Conservation (phyloP, 2,329 filamentous ascomycete genomes). For the Claviceps monticola region DNA sequence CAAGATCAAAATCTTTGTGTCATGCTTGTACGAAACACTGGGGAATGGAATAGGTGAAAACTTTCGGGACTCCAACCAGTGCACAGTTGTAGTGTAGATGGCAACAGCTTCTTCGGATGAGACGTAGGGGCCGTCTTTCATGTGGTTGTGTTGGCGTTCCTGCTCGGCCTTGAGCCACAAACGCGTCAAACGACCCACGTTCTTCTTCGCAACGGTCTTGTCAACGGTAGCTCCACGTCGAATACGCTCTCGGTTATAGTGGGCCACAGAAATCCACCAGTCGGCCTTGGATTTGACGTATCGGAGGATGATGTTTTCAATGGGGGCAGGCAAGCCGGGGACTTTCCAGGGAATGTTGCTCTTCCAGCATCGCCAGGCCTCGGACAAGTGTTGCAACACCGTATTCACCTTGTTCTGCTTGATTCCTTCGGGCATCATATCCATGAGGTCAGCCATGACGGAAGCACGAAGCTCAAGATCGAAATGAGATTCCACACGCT, state of each 20-base stretch:
- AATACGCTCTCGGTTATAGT: conserved; percentile 97
- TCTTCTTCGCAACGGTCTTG: conserved; percentile 99
- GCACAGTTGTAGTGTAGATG: conserved; percentile 96
- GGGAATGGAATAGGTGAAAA: conserved; percentile 98
- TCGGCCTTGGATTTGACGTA: conserved; percentile 99
- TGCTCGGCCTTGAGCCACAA: conserved; percentile 98
- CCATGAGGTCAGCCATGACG: conserved; percentile 97
- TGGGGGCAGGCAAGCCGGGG: conserved; percentile 85
- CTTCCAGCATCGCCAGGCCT: conserved; percentile 99
- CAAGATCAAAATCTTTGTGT: conserved; percentile 95
- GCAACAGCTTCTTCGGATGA: conserved; percentile 97
- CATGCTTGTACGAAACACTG: conserved; percentile 97
- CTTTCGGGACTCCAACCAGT: conserved; percentile 96
- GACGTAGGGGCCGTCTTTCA: conserved; percentile 97
- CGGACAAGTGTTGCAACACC: conserved; percentile 89
- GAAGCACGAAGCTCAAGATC: conserved; percentile 93
- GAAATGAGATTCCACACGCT: conserved; percentile 96
- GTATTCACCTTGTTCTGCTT: conserved; percentile 99
- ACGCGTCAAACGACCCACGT: conserved; percentile 83
- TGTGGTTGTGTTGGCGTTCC: conserved; percentile 96
- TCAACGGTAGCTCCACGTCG: conserved; percentile 92
- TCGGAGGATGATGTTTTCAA: conserved; percentile 95
- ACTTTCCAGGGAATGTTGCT: conserved; percentile 99
- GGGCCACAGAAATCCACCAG: conserved; percentile 98
- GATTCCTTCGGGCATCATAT: conserved; percentile 99